Evolutionary conservation across 2,329 filamentous ascomycete species (phyloP).

Genomic region (Neophaeococcomyces aloes): DNA sequence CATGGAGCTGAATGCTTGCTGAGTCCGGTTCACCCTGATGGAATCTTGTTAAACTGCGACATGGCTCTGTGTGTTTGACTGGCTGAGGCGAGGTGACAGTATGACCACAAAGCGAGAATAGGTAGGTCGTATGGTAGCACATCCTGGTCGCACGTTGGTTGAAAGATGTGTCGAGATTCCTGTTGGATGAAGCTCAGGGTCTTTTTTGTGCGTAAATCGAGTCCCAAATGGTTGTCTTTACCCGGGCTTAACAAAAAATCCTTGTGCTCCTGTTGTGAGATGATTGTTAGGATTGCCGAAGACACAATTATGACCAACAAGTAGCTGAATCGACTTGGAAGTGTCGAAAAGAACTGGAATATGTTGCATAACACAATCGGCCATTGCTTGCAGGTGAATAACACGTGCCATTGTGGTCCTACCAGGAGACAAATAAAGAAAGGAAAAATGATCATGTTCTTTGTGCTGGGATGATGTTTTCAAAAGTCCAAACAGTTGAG

Average conservation of each 20-base stretch:
- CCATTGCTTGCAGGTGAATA: too few relatives aligned
- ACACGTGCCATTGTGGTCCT: not conserved
- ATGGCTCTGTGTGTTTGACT: slow-evolving; percentile 9
- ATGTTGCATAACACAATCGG: too few relatives aligned
- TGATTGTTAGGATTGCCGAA: too few relatives aligned
- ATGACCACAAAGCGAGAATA: slow-evolving; percentile 17
- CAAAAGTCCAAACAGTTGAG: not conserved
- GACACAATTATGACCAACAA: too few relatives aligned
- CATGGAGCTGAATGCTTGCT: not conserved
- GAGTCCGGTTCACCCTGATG: not conserved
- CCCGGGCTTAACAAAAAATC: too few relatives aligned
- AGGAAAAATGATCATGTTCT: not conserved
- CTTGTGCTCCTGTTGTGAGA: too few relatives aligned
- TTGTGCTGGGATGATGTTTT: not conserved
- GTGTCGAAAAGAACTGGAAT: too few relatives aligned
- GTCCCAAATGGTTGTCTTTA: too few relatives aligned
- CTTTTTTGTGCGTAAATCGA: too few relatives aligned
- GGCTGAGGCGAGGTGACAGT: slow-evolving; percentile 5
- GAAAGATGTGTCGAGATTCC: not conserved
- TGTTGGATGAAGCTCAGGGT: too few relatives aligned
- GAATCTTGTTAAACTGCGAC: not conserved
- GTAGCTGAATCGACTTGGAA: too few relatives aligned
- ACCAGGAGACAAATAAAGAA: too few relatives aligned
- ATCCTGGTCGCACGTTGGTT: slow-evolving; percentile 3
- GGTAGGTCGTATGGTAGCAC: slow-evolving; percentile 17